Percentiles rank a stretch among this genome's conserved stretches.
Conservation (phyloP, 2,329 filamentous ascomycete genomes). For the Didymella sp. region DNA sequence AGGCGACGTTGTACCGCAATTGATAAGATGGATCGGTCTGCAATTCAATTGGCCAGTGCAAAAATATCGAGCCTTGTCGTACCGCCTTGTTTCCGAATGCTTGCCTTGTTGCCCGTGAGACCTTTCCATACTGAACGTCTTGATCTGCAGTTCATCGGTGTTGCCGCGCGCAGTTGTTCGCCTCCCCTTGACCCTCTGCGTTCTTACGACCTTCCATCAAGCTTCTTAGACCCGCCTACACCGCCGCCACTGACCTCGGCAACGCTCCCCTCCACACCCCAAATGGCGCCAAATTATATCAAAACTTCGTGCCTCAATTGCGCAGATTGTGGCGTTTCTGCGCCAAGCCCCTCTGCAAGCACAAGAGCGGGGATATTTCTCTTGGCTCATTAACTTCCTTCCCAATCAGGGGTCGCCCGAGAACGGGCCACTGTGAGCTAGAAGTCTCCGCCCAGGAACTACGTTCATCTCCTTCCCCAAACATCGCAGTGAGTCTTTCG, state of each 20-base stretch:
- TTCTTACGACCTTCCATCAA: constrained; percentile 1
- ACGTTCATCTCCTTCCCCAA: constrained; percentile 33
- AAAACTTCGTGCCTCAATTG: constrained; percentile 10
- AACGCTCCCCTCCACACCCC: constrained; percentile 1
- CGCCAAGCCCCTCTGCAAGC: constrained; percentile 11
- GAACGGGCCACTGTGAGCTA: constrained; percentile 17
- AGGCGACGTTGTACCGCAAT: not conserved
- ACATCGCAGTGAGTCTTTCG: constrained; percentile 21
- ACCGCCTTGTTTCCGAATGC: not conserved
- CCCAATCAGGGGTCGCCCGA: constrained; percentile 34
- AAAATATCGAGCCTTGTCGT: not conserved
- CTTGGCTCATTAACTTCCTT: constrained; percentile 31
- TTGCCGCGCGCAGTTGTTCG: not conserved
- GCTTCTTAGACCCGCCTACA: constrained; percentile 9
- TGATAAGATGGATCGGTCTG: not conserved
- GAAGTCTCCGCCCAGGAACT: constrained; percentile 23
- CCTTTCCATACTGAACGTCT: not conserved
- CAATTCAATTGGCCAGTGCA: not conserved
- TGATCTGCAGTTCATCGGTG: constrained; percentile 3
- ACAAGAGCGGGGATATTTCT: constrained; percentile 13
- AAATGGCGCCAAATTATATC: constrained; percentile 3
- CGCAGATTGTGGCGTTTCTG: constrained; percentile 27
- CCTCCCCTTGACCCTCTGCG: not conserved
- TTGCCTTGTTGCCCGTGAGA: constrained; percentile 6
- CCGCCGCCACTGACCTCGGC: constrained; percentile 13